Percentiles rank a stretch among this genome's conserved stretches.
phyloP scores from a whole-genome alignment of 345 rosid genomes.

The Dimocarpus longan region DNA sequence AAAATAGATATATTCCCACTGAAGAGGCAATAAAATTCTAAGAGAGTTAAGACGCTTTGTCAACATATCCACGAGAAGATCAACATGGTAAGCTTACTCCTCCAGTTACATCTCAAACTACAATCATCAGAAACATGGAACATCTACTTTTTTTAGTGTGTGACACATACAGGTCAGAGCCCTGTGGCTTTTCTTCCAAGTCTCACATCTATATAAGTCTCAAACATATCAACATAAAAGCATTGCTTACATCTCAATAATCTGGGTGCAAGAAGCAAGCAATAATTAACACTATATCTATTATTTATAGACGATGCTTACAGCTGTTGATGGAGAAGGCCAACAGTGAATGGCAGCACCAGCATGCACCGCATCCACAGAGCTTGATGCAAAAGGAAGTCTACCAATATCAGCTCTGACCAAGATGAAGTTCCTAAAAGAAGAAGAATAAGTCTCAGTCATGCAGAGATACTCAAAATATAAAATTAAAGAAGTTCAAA shows the following conservation, averaged over 20 bases:
- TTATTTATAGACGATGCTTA: conserved; percentile 32
- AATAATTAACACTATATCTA: background rate
- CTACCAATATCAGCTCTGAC: conserved; percentile 91
- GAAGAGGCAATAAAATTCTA: background rate
- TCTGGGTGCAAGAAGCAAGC: background rate
- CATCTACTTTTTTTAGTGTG: conserved; percentile 6
- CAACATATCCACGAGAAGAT: background rate
- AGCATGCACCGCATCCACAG: conserved; percentile 86
- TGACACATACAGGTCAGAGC: background rate
- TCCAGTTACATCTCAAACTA: background rate
- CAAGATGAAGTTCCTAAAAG: conserved; percentile 62
- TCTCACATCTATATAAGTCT: background rate
- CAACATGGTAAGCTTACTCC: background rate
- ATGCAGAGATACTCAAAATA: conserved; percentile 12
- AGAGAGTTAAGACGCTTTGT: background rate
- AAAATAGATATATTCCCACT: too few relatives aligned
- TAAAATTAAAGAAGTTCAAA: conserved; percentile 2
- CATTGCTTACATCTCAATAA: background rate
- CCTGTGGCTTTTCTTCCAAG: background rate
- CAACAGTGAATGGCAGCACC: conserved; percentile 96
- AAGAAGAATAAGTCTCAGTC: conserved; percentile 8
- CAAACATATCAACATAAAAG: background rate
- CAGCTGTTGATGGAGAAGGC: conserved; percentile 88
- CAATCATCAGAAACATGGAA: background rate
- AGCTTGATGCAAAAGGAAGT: conserved; percentile 74